Evolutionary conservation across 805 yeast genomes (phyloP), one percentile per base, ranked within the genome.

Genomic region (Candida krabiensis): DNA sequence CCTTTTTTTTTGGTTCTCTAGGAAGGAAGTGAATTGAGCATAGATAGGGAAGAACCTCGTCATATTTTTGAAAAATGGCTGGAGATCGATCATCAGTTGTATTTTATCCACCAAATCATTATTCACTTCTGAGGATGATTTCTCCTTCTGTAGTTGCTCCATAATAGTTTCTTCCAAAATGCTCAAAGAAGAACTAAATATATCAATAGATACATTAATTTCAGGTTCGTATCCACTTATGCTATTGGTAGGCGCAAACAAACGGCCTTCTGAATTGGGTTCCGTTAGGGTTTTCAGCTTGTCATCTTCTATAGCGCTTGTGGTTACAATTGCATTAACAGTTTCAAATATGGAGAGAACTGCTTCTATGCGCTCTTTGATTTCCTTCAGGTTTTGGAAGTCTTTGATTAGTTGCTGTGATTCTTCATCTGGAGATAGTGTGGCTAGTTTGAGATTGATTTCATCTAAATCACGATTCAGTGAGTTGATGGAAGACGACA

Each of bases 401-500:
- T 64, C 67, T n/a, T 56, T 46, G 15, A 68, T 52, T 6, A 63
- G 52, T 2, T 44, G 50, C 24, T 43, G 28, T 9, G 53, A 36
- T 12, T 30, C 39, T 2, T 37, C 19, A 11, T 19, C 27, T 6
- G 39, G 26, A 16, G 17, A 28, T 2, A 53, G n/a, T 0, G 28
- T 30, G 13, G 41, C 33, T 18, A 68, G 34, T 40, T 64, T 50
- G 16, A 23, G 17, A 19, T 59, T 59, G 18, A 69, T 60, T 4
- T 54, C 55, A 0, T 43, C 41, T 15, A 80, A 52, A 39, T 79
- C 81, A 5, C 69, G 66, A 31, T 77, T 73, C 27, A 83, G 55
- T 2, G 85, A 68, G 29, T 73, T 67, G 17, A 82, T 74, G 0
- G 87, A 73, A 36, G 78, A 74, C 12, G 75, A 70, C 32, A 83